Evolutionary conservation across 2,329 filamentous ascomycete genomes (phyloP), one percentile per base, ranked within the genome.

Genomic region (Microthyrium microscopicum): DNA sequence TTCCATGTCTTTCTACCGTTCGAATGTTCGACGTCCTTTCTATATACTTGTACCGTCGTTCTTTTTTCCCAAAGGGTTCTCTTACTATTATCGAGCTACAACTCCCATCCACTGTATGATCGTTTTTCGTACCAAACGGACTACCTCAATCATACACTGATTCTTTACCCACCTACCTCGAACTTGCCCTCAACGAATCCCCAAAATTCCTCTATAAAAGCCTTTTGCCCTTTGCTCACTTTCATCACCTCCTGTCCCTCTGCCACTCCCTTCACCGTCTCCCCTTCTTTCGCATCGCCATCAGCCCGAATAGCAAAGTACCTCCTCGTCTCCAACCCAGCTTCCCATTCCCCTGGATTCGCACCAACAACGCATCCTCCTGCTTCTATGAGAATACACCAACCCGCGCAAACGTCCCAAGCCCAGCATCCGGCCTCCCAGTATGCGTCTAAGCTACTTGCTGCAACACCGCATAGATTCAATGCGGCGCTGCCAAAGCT

Each of bases 391-490:
- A 87, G 57, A 39, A 87, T 75, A 37, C 75, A 72, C 80, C 79
- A 85, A 0, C 74, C 80, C 4, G 81, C 81, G 48, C 77, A 81
- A 3, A 87, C 80, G 51, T 87, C 80, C 80, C 80, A 87, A 2
- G 79, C 77, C 69, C 78, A 87, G 53, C 77, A 83, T 1, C 81
- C 80, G 24, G 76, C 78, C 56, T 87, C 80, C 80, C 80, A 87
- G 51, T 82, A 87, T 16, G 71, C 46, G 50, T 87, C 80, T 18
- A 82, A 44, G 50, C 73, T 66, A 0, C 80, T 80, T 7, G 70
- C 68, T 3, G 80, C 80, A 3, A 82, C 74, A 25, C 64, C 67
- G 37, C 77, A 81, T 13, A 85, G 53, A 51, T 85, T 85, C 45
- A 87, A 57, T 26, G 80, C 80, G 5, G 80, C 80, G 32, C 68